A percentile compares a stretch with the other conserved stretches of the same genome.
These are phyloP conservation scores for Macadamia integrifolia DNA, from an alignment of 164 flowering plant species.

Conservation along the genomic window DNA sequence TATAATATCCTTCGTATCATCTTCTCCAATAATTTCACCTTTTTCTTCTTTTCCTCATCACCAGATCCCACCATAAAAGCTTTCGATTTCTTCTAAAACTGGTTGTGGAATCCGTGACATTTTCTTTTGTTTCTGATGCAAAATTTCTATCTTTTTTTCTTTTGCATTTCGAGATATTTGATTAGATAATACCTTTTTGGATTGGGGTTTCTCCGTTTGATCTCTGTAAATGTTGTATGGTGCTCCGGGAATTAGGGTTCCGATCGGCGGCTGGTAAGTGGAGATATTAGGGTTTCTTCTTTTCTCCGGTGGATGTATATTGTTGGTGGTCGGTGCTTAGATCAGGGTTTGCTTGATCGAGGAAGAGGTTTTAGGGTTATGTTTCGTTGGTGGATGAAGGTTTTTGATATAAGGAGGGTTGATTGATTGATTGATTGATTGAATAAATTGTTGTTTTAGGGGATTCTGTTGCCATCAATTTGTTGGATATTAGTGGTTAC, in stretches of 20 bases:
- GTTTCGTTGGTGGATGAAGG: background rate
- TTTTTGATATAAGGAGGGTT: no score
- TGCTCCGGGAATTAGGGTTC: constrained; percentile 9
- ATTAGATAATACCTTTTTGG: background rate
- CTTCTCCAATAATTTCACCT: background rate
- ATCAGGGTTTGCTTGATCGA: constrained; percentile 4
- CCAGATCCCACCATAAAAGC: background rate
- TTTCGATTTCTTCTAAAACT: background rate
- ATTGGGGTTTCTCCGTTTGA: background rate
- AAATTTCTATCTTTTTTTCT: background rate
- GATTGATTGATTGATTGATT: background rate
- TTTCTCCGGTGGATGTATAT: background rate
- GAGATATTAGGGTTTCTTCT: constrained; percentile 3
- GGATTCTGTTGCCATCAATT: background rate
- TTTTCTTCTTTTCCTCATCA: background rate
- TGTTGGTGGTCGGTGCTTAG: background rate
- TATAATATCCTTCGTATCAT: constrained; percentile 1
- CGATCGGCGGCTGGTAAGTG: constrained; percentile 11
- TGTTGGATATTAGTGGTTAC: constrained; percentile 1
- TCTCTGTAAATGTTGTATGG: background rate
- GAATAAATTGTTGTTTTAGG: background rate
- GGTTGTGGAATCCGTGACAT: background rate
- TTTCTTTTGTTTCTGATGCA: background rate
- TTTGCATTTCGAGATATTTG: background rate
- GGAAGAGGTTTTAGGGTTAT: background rate